Evolutionary conservation across 306 rosid species (phyloP).

Genomic region (Hylodesmum podocarpum): DNA sequence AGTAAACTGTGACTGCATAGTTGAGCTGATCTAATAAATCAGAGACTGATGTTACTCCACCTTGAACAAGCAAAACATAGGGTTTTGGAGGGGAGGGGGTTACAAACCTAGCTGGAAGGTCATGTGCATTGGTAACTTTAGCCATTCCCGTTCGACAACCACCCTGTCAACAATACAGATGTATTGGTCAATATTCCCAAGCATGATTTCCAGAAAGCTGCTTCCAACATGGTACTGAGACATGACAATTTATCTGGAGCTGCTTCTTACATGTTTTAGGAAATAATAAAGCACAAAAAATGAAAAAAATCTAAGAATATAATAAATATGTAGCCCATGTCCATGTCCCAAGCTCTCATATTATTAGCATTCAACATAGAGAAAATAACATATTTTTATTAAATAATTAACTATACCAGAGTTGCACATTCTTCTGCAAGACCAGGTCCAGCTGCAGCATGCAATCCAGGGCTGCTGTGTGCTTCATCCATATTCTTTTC

Average conservation of each 20-base stretch:
- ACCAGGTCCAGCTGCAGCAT: conserved; percentile 97
- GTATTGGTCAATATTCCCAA: conserved; percentile 19
- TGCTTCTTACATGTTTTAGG: not conserved
- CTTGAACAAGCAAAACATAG: conserved; percentile 25
- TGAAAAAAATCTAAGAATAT: not conserved
- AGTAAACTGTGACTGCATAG: conserved; percentile 1
- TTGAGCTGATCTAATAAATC: not conserved
- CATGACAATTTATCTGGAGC: conserved; percentile 17
- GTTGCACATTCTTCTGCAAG: conserved; percentile 94
- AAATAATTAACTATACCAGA: conserved; percentile 55
- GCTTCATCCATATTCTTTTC: conserved; percentile 92
- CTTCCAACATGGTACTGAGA: not conserved
- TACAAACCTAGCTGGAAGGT: conserved; percentile 96
- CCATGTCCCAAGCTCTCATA: conserved; percentile 18
- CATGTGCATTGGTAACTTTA: conserved; percentile 84
- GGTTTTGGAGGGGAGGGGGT: not conserved
- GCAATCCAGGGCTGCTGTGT: conserved; percentile 93
- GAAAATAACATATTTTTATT: not conserved
- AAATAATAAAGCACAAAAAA: conserved; percentile 19
- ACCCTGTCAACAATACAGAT: conserved; percentile 62
- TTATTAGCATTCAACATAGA: not conserved
- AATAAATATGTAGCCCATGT: not conserved
- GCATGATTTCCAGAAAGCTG: conserved; percentile 12
- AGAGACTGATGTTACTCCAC: not conserved
- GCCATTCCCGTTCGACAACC: conserved; percentile 99